Percentiles rank a stretch among this genome's conserved stretches.
Conservation (phyloP, 768 basidiomycete species). For the Omphalotus guepiniiformis region DNA sequence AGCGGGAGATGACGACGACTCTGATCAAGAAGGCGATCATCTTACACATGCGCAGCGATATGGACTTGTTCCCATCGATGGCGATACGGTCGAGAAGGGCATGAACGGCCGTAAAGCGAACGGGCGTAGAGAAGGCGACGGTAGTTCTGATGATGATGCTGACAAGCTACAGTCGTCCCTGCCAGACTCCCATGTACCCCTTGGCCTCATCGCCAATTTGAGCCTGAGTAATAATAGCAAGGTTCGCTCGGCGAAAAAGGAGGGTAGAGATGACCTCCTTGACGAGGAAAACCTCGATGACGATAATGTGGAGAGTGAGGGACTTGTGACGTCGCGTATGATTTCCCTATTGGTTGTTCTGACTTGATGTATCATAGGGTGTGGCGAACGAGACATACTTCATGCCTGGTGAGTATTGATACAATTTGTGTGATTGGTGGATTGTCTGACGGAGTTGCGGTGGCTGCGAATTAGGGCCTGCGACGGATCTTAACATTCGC, state of each 20-base stretch:
- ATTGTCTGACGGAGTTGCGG: background rate
- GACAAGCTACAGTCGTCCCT: conserved; percentile 44
- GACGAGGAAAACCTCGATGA: conserved; percentile 50
- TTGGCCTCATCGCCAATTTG: conserved; percentile 72
- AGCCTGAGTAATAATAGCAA: conserved; percentile 54
- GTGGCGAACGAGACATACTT: conserved; percentile 80
- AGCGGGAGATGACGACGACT: conserved; percentile 29
- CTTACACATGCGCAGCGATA: conserved; percentile 11
- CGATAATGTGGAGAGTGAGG: conserved; percentile 66
- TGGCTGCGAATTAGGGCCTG: conserved; percentile 47
- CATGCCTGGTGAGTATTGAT: conserved; percentile 54
- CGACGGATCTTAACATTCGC: conserved; percentile 65
- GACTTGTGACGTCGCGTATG: no score
- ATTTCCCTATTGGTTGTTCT: conserved; percentile 16
- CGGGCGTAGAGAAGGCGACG: conserved; percentile 1
- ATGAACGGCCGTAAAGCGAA: conserved; percentile 16
- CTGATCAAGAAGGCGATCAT: conserved; percentile 30
- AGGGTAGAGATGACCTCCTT: conserved; percentile 25
- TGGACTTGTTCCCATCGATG: conserved; percentile 19
- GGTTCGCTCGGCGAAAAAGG: conserved; percentile 33
- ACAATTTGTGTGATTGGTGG: background rate
- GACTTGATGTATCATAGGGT: conserved; percentile 39
- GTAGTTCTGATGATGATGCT: conserved; percentile 20
- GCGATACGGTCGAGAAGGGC: conserved; percentile 22
- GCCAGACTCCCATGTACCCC: conserved; percentile 69